phyloP scores from a whole-genome alignment of 1,284 basidiomycete genomes.

The Ganoderma resinaceum region DNA sequence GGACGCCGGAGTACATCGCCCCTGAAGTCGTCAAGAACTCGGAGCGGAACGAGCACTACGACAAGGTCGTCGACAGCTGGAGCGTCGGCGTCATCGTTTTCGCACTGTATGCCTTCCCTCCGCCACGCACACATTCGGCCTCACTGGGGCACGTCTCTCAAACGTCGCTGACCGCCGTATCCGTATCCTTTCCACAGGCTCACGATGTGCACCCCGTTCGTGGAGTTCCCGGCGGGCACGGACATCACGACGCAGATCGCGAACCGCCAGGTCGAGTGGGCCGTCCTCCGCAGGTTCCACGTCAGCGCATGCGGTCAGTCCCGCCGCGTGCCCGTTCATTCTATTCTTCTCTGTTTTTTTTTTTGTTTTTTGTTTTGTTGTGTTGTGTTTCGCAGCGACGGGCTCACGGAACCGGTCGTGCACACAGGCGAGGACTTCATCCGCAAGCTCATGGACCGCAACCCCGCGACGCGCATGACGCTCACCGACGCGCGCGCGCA shows the following conservation, averaged over 20 bases:
- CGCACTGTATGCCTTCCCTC: slow-evolving; percentile 4
- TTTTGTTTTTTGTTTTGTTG: too few relatives aligned
- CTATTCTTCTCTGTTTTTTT: too few relatives aligned
- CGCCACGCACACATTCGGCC: neutral
- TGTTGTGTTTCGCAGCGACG: too few relatives aligned
- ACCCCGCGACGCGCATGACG: slow-evolving; percentile 65
- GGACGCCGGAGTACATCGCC: slow-evolving; percentile 14
- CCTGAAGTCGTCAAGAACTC: slow-evolving; percentile 11
- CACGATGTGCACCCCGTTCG: slow-evolving; percentile 71
- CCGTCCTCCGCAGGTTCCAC: slow-evolving; percentile 46
- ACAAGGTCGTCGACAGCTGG: slow-evolving; percentile 17
- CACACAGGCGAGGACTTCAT: slow-evolving; percentile 50
- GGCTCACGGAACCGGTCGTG: neutral
- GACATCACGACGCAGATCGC: slow-evolving; percentile 62
- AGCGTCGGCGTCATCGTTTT: slow-evolving; percentile 18
- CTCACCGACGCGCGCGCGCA: slow-evolving; percentile 65
- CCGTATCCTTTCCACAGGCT: slow-evolving; percentile 54
- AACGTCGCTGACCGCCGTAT: neutral
- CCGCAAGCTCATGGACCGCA: slow-evolving; percentile 51
- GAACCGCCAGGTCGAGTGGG: slow-evolving; percentile 68
- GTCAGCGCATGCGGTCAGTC: slow-evolving; percentile 17
- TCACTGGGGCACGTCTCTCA: neutral
- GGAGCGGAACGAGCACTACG: slow-evolving; percentile 4
- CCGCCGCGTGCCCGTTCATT: too few relatives aligned
- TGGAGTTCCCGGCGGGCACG: slow-evolving; percentile 62